Evolutionary conservation across 345 rosid genomes (phyloP).

Genomic region (Raphanus sativus): DNA sequence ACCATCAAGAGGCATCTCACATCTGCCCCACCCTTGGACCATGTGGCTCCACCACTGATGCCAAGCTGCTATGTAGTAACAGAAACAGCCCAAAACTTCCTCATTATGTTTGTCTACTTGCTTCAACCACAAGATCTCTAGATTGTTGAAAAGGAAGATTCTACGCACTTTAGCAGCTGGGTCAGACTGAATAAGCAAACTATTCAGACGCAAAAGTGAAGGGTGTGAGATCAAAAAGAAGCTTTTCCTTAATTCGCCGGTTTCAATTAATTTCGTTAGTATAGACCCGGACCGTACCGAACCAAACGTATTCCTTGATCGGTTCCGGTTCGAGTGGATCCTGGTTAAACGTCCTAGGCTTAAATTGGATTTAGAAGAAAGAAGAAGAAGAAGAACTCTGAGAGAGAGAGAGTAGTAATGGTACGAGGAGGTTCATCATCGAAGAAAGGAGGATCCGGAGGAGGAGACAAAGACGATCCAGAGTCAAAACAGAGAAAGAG

Average conservation of each 20-base stretch:
- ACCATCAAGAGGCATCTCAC: too few species aligned
- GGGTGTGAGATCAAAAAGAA: not conserved
- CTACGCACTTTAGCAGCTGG: not conserved
- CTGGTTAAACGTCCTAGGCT: not conserved
- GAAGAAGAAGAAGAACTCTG: not conserved
- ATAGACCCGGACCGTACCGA: too few species aligned
- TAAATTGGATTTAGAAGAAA: not conserved
- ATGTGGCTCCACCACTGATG: too few species aligned
- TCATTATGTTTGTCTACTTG: not conserved
- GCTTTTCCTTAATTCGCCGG: not conserved
- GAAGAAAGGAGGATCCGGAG: conserved; percentile 24
- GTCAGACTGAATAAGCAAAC: not conserved
- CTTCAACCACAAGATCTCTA: not conserved
- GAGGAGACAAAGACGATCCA: conserved; percentile 39
- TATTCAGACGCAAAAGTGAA: conserved; percentile 1
- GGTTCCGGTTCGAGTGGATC: not conserved
- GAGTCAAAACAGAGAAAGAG: conserved; percentile 40
- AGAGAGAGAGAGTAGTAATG: conserved; percentile 47
- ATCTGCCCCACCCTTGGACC: too few species aligned
- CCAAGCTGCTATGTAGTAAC: not conserved
- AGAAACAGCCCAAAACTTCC: not conserved
- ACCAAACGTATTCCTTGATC: not conserved
- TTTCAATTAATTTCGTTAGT: not conserved
- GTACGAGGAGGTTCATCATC: conserved; percentile 41
- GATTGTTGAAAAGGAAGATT: not conserved